phyloP scores from a whole-genome alignment of 805 yeast genomes.

The Candida tammaniensis region DNA sequence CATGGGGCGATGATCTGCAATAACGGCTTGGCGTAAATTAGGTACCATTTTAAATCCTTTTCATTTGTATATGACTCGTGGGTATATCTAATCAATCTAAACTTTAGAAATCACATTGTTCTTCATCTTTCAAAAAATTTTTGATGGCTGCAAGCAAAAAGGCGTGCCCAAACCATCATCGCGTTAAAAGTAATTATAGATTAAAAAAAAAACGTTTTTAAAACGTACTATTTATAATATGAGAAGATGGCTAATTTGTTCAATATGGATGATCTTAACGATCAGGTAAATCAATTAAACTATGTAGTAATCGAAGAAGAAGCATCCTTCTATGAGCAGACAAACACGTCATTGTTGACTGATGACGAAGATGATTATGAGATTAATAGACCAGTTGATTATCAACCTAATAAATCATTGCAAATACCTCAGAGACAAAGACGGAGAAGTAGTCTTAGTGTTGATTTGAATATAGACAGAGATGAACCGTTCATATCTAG shows the following conservation, averaged over 20 bases:
- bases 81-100: no score
- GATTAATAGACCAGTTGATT: neutral
- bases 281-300: constrained; percentile 11
- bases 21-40: no score
- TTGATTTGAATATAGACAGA: constrained; percentile 10
- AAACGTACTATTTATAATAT: no score
- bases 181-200: no score
- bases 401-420: neutral
- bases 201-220: no score
- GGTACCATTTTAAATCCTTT: no score
- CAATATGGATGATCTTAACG: constrained; percentile 15
- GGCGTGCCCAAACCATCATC: no score
- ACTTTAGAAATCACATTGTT: no score
- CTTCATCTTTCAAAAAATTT: no score
- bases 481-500: constrained; percentile 14
- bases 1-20: no score
- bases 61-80: no score
- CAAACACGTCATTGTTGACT: neutral
- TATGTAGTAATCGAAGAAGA: constrained; percentile 7
- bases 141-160: no score
- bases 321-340: neutral
- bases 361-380: neutral
- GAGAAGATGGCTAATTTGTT: constrained; percentile 7
- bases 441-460: constrained; percentile 12
- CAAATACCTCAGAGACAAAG: constrained; percentile 2